Evolutionary conservation across 179 eudicot species (phyloP), one percentile per base, ranked within the genome.

Genomic region (Beta macrorhiza): DNA sequence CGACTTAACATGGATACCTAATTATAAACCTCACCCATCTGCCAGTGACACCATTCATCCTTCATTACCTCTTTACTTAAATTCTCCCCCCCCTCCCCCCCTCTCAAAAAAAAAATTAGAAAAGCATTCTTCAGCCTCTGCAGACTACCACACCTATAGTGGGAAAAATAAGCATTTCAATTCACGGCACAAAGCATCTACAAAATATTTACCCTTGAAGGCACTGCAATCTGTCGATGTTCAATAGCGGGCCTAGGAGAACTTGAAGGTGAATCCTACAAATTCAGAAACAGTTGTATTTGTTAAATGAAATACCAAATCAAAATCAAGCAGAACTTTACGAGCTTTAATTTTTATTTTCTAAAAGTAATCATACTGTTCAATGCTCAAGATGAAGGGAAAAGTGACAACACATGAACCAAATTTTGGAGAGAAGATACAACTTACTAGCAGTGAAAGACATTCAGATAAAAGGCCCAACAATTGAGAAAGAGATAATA

Each of bases 221-320:
- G 63, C 37, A 86, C 85, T 65, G 89, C 80, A 82, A 83, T 49
- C 59, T 78, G 7, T 49, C 52, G 88, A 79, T 82, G 86, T 87
- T 91, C 98, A 84, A 94, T 87, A 84, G 97, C 95, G 59, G 90
- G 92, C 83, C 85, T 87, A 51, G 91, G 86, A 16, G 93, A 86
- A 88, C 84, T 86, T 37, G 97, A 87, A 57, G 92, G 81, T 45
- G 87, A 68, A 51, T 82, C 94, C 98, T 92, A 77, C 73, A 89
- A 32, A 76, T 76, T 45, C 78, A 85, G 32, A 82, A 53, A 75
- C 61, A 47, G 16, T 58, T 75, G 63, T n/a, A 81, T 12, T 44
- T 25, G 45, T 42, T 25, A 82, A 52, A 68, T 11, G 37, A 45
- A 84, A 58, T 64, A 37, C 76, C 80, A 11, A 58, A n/a, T 9